Base-by-base conservation (phyloP, 306 rosid species). In the Morella rubra region DNA sequence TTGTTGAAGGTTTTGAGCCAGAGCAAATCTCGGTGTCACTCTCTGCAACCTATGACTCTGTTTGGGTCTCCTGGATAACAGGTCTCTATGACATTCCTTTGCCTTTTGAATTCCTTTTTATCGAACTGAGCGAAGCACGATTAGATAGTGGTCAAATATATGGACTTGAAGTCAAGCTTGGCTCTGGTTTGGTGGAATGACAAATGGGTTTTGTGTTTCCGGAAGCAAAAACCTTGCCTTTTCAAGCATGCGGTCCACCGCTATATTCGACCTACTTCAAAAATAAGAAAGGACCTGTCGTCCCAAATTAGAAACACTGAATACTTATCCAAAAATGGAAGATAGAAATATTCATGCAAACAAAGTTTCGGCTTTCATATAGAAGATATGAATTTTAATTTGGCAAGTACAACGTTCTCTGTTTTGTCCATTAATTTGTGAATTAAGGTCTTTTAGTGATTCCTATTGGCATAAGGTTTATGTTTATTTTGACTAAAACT, bases 21-120 rank as follows among this genome's bases (percentile, higher is more conserved):
- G 95, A 91, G 58, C 98, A 94, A 82, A 86, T 94, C 82, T 91
- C 97, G 56, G 69, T 94, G 8, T 90, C 97, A 22, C 98, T 94
- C 74, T 92, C 97, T 76, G 8, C 78, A 13, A 69, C 85, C 62
- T 69, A 86, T 24, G 83, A 79, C 76, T 90, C 96, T 71, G 87
- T 89, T 53, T 94, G 93, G 93, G 79, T 94, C 66, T 94, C 98
- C 73, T 94, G 98, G 98, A 89, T 94, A 6, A 90, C 97, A 73
- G 97, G 97, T 91, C 44, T 81, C 40, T 58, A 49, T 11, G 4
- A 54, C 8, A 60, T 56, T 2, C 7, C 69, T 73, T 41, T 52
- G 32, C 32, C 5, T 8, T 62, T 18, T 56, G 4, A 7, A 3
- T 27, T 45, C n/a, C 8, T 18, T 78, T 24, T n/a, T 37, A 2